These are phyloP conservation scores for Adansonia grandidieri DNA, from an alignment of 441 rosid genomes.

Conservation along the genomic window DNA sequence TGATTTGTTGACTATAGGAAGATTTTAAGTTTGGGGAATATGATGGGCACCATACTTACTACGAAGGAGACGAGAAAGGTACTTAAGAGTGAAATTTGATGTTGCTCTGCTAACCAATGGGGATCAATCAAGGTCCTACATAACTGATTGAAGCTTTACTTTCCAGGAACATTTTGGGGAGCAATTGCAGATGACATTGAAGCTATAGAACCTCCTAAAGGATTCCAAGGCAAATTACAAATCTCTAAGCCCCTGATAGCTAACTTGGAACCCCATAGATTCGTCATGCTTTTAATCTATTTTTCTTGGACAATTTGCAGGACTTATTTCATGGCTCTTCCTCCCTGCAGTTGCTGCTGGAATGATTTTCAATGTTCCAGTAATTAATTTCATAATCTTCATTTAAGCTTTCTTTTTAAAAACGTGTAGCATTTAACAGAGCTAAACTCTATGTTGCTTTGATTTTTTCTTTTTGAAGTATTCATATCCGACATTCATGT, in stretches of 20 bases:
- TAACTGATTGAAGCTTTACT: background rate
- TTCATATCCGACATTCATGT: too few species aligned
- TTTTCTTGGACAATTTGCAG: slow-evolving; percentile 34
- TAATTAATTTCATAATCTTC: slow-evolving; percentile 39
- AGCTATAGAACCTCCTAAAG: slow-evolving; percentile 71
- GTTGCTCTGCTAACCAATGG: background rate
- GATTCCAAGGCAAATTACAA: slow-evolving; percentile 69
- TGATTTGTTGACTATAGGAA: slow-evolving; percentile 49
- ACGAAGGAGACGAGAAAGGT: slow-evolving; percentile 76
- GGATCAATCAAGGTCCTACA: background rate
- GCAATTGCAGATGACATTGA: slow-evolving; percentile 59
- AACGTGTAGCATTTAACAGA: background rate
- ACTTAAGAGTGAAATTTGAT: background rate
- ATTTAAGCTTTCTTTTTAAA: background rate
- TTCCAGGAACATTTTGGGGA: slow-evolving; percentile 79
- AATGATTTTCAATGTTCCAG: slow-evolving; percentile 74
- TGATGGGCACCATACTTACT: slow-evolving; percentile 83
- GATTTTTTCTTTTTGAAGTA: too few species aligned
- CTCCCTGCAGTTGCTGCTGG: slow-evolving; percentile 78
- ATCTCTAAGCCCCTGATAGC: background rate
- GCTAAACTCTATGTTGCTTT: too few species aligned
- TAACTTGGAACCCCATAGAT: background rate
- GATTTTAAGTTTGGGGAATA: slow-evolving; percentile 76
- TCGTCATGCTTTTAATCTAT: background rate
- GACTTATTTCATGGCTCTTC: slow-evolving; percentile 80